Base-by-base conservation (phyloP, 2,329 filamentous ascomycete genomes). In the Penicillium sp. region DNA sequence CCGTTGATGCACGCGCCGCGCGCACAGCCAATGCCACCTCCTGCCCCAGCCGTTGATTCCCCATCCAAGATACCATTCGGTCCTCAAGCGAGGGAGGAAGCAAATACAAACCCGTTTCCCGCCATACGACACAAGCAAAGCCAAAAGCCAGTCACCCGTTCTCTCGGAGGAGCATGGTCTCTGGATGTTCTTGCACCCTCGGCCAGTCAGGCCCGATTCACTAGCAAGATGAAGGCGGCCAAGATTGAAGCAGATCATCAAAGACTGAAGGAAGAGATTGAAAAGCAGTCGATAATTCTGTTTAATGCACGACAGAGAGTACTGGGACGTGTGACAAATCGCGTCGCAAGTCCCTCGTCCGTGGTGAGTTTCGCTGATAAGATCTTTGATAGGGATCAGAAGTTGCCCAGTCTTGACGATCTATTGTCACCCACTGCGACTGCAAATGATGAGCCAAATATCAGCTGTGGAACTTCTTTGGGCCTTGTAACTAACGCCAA, bases 111-210 rank as follows among this genome's bases (percentile, higher is more conserved):
- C 6, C 4, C 5, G 10, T n/a, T 11, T 11, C 10, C 5, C 10
- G 25, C 25, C 5, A 4, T 27, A 5, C 4, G 6, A 13, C 9
- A 13, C 25, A 27, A 13, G 5, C 26, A 9, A 16, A n/a, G n/a
- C n/a, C 10, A 13, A 4, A 30, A 11, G 27, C 32, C 32, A 4
- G n/a, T 36, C 4, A 39, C 32, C 6, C 35, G 40, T 7, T 35
- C 32, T 13, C 17, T 43, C 13, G 41, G 41, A 3, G 41, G 41
- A 4, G 29, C 22, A 3, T 43, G 41, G 41, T 43, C 36, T 17
- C 15, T 33, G 8, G 16, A 20, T 11, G 22, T 20, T 2, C 10
- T 34, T 13, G 22, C 35, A n/a, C 41, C 41, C 9, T 22, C 36
- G 8, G 20, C 25, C 12, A 30, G 27, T 5, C 41, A 43, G n/a